Conservation (phyloP, 306 rosid species). For the Calophaca sinica region DNA sequence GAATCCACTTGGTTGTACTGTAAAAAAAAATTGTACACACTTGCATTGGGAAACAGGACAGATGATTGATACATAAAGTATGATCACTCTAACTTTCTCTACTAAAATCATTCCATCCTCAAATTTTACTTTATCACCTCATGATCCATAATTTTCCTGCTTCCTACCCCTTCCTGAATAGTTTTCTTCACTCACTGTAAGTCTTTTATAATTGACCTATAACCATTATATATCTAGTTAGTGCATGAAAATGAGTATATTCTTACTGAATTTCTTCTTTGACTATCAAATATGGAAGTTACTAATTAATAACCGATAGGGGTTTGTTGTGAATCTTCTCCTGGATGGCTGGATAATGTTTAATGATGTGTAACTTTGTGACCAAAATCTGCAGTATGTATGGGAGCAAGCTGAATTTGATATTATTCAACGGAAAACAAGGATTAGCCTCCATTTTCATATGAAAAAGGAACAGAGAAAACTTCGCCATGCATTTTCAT, state of each 20-base stretch:
- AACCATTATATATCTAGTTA: not conserved
- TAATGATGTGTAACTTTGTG: conserved; percentile 31
- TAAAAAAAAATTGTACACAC: not conserved
- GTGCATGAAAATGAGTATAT: conserved; percentile 2
- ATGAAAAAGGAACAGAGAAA: conserved; percentile 77
- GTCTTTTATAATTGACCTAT: conserved; percentile 1
- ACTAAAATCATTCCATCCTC: not conserved
- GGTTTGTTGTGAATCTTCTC: conserved; percentile 6
- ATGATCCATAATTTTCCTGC: not conserved
- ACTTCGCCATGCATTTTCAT: conserved; percentile 84
- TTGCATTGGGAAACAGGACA: not conserved
- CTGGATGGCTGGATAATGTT: conserved; percentile 8
- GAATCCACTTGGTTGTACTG: not conserved
- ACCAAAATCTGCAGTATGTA: conserved; percentile 67
- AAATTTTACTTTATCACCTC: not conserved
- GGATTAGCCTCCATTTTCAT: conserved; percentile 90
- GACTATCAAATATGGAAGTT: conserved; percentile 17
- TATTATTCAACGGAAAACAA: conserved; percentile 80
- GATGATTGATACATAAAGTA: conserved; percentile 21
- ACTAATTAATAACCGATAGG: conserved; percentile 4
- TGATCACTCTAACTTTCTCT: conserved; percentile 4
- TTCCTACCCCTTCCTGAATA: not conserved
- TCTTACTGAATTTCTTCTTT: conserved; percentile 23
- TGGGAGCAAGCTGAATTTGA: conserved; percentile 99
- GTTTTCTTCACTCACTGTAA: not conserved